Evolutionary conservation across 495 filamentous ascomycete genomes (phyloP).

Genomic region (Rhizodiscina lignyota): DNA sequence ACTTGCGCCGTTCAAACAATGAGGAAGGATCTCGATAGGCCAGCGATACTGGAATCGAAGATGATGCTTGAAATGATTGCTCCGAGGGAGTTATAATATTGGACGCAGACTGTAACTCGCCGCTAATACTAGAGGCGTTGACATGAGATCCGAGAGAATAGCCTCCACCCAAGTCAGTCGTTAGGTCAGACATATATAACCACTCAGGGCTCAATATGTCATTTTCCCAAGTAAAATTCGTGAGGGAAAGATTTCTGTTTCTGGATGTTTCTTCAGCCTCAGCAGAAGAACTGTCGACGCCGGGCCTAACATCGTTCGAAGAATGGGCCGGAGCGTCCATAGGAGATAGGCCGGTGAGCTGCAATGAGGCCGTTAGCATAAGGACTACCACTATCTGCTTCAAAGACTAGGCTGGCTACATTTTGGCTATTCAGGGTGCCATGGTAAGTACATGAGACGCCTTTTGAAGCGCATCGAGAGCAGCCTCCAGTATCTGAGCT

Average conservation of each 20-base stretch:
- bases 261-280: background rate
- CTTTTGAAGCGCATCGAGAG: background rate
- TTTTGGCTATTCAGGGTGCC: background rate
- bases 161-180: background rate
- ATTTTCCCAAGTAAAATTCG: background rate
- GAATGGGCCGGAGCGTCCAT: background rate
- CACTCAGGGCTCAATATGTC: background rate
- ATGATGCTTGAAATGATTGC: background rate
- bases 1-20: slow-evolving; percentile 1
- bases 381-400: background rate
- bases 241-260: background rate
- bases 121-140: background rate
- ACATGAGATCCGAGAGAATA: slow-evolving; percentile 1
- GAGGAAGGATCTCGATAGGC: slow-evolving; percentile 1
- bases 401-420: background rate
- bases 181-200: background rate
- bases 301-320: background rate
- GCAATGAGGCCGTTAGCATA: background rate
- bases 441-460: background rate
- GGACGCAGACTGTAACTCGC: slow-evolving; percentile 1
- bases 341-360: background rate
- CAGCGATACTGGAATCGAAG: background rate
- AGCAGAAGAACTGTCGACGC: background rate
- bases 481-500: background rate
- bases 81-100: background rate